Conservation (phyloP, 208 protist species). For the Acanthamoeba sp. region DNA sequence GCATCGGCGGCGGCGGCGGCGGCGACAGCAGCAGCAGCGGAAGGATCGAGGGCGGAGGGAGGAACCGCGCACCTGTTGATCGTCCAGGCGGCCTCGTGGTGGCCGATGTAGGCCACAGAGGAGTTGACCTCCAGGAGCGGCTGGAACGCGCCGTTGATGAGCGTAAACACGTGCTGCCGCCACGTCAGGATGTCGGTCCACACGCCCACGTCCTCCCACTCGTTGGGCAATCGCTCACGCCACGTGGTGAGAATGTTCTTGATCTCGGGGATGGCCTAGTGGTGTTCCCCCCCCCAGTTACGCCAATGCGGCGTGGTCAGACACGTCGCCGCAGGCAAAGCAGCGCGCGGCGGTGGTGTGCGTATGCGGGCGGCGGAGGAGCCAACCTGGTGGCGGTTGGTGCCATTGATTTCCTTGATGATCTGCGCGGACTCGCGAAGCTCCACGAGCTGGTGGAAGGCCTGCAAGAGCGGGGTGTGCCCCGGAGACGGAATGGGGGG, state of each 20-base stretch:
- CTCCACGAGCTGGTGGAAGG: conserved; percentile 84
- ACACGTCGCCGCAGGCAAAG: too few relatives aligned
- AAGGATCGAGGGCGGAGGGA: too few relatives aligned
- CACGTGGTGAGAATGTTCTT: conserved; percentile 82
- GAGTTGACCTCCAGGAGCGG: conserved; percentile 62
- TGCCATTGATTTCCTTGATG: conserved; percentile 74
- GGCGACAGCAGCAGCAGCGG: too few relatives aligned
- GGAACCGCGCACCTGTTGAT: conserved; percentile 86
- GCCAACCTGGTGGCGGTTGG: conserved; percentile 33
- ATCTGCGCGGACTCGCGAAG: conserved; percentile 83
- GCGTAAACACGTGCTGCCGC: conserved; percentile 86
- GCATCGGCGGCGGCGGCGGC: too few relatives aligned
- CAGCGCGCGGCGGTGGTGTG: too few relatives aligned
- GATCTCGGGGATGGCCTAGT: conserved; percentile 77
- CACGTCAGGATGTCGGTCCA: conserved; percentile 85
- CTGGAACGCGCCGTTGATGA: conserved; percentile 69
- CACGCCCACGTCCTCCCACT: conserved; percentile 83
- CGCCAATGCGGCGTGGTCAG: conserved; percentile 2
- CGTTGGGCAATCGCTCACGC: conserved; percentile 84
- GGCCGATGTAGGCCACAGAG: conserved; percentile 76
- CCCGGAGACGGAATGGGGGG: conserved; percentile 66
- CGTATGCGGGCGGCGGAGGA: not conserved
- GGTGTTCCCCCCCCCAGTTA: not conserved
- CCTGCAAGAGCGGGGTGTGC: conserved; percentile 80
- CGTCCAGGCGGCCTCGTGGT: conserved; percentile 88